Conservation (phyloP, 2,329 filamentous ascomycete species). For the Pseudocercospora fuligena region DNA sequence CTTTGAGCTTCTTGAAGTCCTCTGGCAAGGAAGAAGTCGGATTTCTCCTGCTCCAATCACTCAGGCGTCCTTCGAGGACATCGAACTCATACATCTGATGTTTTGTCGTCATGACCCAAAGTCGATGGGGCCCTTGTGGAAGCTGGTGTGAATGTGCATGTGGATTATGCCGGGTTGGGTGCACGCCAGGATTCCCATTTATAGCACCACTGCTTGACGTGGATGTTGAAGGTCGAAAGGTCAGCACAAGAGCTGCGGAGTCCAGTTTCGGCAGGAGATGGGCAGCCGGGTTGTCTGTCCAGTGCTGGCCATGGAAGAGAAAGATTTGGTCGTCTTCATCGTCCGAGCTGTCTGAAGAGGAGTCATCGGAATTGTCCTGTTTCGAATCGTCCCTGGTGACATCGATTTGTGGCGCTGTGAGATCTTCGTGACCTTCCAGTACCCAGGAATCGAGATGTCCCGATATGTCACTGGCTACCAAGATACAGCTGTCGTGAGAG, state of each 20-base stretch:
- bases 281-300: slow-evolving; percentile 73
- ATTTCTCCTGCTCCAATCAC: slow-evolving; percentile 85
- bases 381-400: slow-evolving; percentile 36
- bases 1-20: slow-evolving; percentile 74
- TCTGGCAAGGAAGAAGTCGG: slow-evolving; percentile 74
- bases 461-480: slow-evolving; percentile 79
- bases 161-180: slow-evolving; percentile 56
- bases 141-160: slow-evolving; percentile 62
- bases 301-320: slow-evolving; percentile 66
- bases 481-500: slow-evolving; percentile 76
- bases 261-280: slow-evolving; percentile 52
- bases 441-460: slow-evolving; percentile 90
- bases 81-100: slow-evolving; percentile 80
- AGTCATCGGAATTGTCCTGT: slow-evolving; percentile 33
- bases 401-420: slow-evolving; percentile 49
- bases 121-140: slow-evolving; percentile 57
- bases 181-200: slow-evolving; percentile 55
- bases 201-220: slow-evolving; percentile 32
- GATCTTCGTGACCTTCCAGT: slow-evolving; percentile 63
- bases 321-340: slow-evolving; percentile 54
- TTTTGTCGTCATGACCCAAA: slow-evolving; percentile 66
- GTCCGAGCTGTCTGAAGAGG: slow-evolving; percentile 35
- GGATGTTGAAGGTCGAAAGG: slow-evolving; percentile 49
- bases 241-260: slow-evolving; percentile 51
- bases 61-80: slow-evolving; percentile 74